Evolutionary conservation across 495 filamentous ascomycete genomes (phyloP).

Genomic region (Trichocladium antarcticum): DNA sequence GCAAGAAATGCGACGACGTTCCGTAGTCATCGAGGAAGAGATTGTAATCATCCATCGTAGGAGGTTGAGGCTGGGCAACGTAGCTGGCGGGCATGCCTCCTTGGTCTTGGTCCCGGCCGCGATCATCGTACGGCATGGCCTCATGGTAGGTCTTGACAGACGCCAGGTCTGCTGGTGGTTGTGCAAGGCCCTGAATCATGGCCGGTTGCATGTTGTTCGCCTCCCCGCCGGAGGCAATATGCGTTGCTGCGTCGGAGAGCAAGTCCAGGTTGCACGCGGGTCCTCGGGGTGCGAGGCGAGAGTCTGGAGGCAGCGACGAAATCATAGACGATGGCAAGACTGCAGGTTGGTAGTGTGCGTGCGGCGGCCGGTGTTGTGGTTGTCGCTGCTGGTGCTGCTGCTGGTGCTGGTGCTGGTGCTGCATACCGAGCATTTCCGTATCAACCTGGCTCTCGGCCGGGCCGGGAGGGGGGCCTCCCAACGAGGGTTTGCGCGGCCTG

Average conservation of each 20-base stretch:
- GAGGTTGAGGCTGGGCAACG: slow-evolving; percentile 28
- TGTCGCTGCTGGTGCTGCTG: slow-evolving; percentile 3
- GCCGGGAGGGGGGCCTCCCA: slow-evolving; percentile 28
- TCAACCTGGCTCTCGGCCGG: slow-evolving; percentile 33
- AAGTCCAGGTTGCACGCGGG: slow-evolving; percentile 42
- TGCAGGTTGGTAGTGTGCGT: slow-evolving; percentile 28
- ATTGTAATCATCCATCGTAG: slow-evolving; percentile 39
- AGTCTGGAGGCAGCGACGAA: slow-evolving; percentile 30
- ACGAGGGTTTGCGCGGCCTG: slow-evolving; percentile 38
- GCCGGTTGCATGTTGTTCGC: slow-evolving; percentile 36
- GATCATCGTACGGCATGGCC: slow-evolving; percentile 32
- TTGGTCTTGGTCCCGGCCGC: slow-evolving; percentile 32
- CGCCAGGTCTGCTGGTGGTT: slow-evolving; percentile 26
- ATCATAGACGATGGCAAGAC: slow-evolving; percentile 29
- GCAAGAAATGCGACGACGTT: slow-evolving; percentile 38
- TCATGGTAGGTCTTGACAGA: slow-evolving; percentile 40
- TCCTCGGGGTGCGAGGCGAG: slow-evolving; percentile 32
- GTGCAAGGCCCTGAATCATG: slow-evolving; percentile 35
- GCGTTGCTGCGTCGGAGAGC: slow-evolving; percentile 42
- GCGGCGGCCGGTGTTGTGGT: slow-evolving; percentile 3
- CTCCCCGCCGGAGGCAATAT: slow-evolving; percentile 40
- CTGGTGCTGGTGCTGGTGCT: slow-evolving; percentile 22
- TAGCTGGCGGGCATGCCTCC: slow-evolving; percentile 31
- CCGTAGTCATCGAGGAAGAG: slow-evolving; percentile 43
- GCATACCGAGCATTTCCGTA: slow-evolving; percentile 35